These are phyloP conservation scores for Cladochytrium replicatum DNA, from an alignment of 192 early-diverging fungal genomes.

Conservation along the genomic window DNA sequence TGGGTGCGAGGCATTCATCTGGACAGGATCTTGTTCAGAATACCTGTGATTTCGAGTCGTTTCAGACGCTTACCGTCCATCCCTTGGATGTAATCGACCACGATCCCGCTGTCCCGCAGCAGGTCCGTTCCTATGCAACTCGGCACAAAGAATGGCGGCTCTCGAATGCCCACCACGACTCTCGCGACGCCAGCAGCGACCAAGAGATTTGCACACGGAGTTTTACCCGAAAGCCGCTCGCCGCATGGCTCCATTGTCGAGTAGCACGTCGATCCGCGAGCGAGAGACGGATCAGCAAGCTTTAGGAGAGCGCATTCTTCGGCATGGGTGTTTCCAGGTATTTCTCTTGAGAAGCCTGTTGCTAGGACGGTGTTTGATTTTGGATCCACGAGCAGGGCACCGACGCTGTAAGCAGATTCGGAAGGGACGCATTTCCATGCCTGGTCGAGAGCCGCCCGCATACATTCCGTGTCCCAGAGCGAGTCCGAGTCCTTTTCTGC, in stretches of 20 bases:
- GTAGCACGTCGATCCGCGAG: constrained; percentile 61
- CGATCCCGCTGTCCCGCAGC: constrained; percentile 59
- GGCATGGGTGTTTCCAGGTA: constrained; percentile 94
- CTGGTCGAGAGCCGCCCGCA: constrained; percentile 75
- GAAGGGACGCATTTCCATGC: constrained; percentile 69
- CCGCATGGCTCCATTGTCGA: constrained; percentile 98
- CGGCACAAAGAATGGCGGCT: constrained; percentile 78
- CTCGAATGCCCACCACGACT: constrained; percentile 80
- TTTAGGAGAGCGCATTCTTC: constrained; percentile 84
- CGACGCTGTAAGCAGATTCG: constrained; percentile 83
- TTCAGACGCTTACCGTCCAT: constrained; percentile 33
- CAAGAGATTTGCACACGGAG: constrained; percentile 66
- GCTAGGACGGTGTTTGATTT: constrained; percentile 46
- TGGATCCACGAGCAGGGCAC: constrained; percentile 59
- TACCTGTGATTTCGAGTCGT: no score
- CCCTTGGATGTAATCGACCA: constrained; percentile 60
- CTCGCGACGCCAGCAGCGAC: constrained; percentile 52
- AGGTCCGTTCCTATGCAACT: constrained; percentile 61
- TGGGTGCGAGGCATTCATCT: no score
- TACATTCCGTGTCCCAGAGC: constrained; percentile 66
- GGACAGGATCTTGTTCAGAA: no score
- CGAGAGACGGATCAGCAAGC: constrained; percentile 26
- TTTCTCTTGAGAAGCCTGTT: constrained; percentile 84
- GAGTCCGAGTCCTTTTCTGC: no score
- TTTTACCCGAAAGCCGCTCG: constrained; percentile 56